Percentiles rank a stretch among this genome's conserved stretches.
Conservation (phyloP, 2,329 filamentous ascomycete genomes). For the Boeremia lycopersici region DNA sequence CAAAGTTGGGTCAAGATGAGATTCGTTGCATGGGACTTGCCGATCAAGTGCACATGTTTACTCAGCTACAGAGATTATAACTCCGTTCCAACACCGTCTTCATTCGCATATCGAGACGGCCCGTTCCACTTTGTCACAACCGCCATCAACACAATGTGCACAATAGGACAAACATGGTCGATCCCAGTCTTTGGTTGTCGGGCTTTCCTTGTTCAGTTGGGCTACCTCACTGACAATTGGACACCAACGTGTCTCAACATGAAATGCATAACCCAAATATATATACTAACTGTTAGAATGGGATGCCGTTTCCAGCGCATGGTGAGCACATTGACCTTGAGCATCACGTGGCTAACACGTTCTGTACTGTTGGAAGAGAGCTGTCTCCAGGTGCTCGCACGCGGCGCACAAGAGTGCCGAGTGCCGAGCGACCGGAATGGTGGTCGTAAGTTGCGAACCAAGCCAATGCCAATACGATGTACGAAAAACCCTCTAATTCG, state of each 20-base stretch:
- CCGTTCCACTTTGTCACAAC: slow-evolving; percentile 3
- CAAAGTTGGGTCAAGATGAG: background rate
- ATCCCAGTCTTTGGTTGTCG: slow-evolving; percentile 1
- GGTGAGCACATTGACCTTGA: slow-evolving; percentile 6
- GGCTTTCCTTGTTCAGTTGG: slow-evolving; percentile 1
- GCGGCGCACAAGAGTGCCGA: slow-evolving; percentile 19
- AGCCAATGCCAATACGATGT: slow-evolving; percentile 11
- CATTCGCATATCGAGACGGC: slow-evolving; percentile 5
- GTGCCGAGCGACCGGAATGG: slow-evolving; percentile 13
- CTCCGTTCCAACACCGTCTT: background rate
- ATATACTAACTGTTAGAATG: background rate
- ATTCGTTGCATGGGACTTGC: background rate
- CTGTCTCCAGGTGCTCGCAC: slow-evolving; percentile 1
- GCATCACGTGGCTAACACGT: slow-evolving; percentile 14
- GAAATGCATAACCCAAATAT: slow-evolving; percentile 1
- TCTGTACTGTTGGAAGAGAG: background rate
- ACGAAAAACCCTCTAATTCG: slow-evolving; percentile 5
- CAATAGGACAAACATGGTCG: background rate
- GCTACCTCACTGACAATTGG: background rate
- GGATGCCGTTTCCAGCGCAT: background rate
- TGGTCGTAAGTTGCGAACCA: slow-evolving; percentile 6
- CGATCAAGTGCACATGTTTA: slow-evolving; percentile 6
- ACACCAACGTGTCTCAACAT: background rate
- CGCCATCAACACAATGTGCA: slow-evolving; percentile 1
- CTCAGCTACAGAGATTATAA: slow-evolving; percentile 1